Percentiles rank a stretch among this genome's conserved stretches.
These are phyloP conservation scores for Fermentozyma sake DNA, from an alignment of 1,139 yeast species.

Conservation along the genomic window DNA sequence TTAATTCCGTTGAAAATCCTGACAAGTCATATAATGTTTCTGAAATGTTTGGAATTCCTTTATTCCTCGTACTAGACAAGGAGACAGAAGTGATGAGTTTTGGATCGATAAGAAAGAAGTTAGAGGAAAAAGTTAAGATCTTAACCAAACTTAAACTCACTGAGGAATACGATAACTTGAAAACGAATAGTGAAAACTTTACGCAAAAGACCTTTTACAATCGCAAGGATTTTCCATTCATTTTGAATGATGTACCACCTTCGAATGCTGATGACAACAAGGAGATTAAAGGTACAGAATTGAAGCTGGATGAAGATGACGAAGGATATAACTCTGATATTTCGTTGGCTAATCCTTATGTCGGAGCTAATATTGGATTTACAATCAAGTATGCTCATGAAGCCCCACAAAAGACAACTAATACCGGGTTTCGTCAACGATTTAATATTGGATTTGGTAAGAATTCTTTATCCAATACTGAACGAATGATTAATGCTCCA, in stretches of 20 bases:
- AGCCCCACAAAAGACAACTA: slow-evolving; percentile 4
- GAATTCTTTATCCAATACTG: slow-evolving; percentile 3
- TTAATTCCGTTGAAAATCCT: slow-evolving; percentile 47
- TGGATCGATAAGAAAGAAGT: slow-evolving; percentile 51
- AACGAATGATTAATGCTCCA: slow-evolving; percentile 23
- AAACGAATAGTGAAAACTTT: slow-evolving; percentile 9
- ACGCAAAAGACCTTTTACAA: slow-evolving; percentile 18
- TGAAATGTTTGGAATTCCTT: slow-evolving; percentile 65
- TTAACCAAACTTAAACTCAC: slow-evolving; percentile 23
- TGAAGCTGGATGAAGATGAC: slow-evolving; percentile 10
- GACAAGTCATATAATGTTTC: slow-evolving; percentile 34
- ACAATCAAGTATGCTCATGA: slow-evolving; percentile 32
- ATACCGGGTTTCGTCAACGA: slow-evolving; percentile 9
- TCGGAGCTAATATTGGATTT: slow-evolving; percentile 49
- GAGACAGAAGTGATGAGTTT: slow-evolving; percentile 45
- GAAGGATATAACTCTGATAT: slow-evolving; percentile 43
- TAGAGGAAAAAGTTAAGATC: slow-evolving; percentile 36
- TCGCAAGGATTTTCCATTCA: slow-evolving; percentile 33
- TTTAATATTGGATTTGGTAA: slow-evolving; percentile 6
- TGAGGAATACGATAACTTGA: slow-evolving; percentile 19
- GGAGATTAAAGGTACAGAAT: neutral
- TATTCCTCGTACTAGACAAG: slow-evolving; percentile 55
- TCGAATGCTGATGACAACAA: neutral
- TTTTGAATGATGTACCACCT: no score
- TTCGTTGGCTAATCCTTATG: slow-evolving; percentile 50